Evolutionary conservation across 306 rosid genomes (phyloP).

Genomic region (Gillenia trifoliata): DNA sequence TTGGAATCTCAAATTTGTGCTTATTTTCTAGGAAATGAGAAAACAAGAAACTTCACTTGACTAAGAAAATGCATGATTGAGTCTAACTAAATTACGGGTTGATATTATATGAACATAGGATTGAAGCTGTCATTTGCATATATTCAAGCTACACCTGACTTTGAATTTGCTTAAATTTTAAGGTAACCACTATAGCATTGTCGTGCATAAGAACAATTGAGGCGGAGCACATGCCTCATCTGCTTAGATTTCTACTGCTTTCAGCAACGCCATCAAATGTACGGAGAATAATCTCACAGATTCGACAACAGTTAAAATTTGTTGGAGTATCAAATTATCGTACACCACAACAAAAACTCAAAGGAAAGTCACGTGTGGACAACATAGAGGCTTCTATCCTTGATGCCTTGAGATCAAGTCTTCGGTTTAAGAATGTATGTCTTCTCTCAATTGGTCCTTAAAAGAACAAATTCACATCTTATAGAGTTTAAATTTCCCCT

Average conservation of each 20-base stretch:
- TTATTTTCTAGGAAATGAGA: not conserved
- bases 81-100: too few relatives aligned
- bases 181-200: conserved; percentile 32
- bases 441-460: not conserved
- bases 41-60: not conserved
- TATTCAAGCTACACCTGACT: not conserved
- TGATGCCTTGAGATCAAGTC: conserved; percentile 37
- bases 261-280: conserved; percentile 28
- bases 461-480: not conserved
- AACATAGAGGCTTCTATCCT: conserved; percentile 32
- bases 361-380: conserved; percentile 24
- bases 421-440: conserved; percentile 36
- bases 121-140: not conserved
- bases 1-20: not conserved
- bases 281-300: conserved; percentile 33
- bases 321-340: conserved; percentile 24
- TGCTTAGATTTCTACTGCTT: conserved; percentile 36
- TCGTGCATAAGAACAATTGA: conserved; percentile 35
- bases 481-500: not conserved
- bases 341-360: conserved; percentile 22
- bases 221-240: conserved; percentile 31
- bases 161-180: conserved; percentile 1
- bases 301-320: conserved; percentile 33
- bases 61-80: too few relatives aligned
- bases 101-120: too few relatives aligned